These are phyloP conservation scores for Trametes sp. DNA, from an alignment of 1,284 basidiomycete genomes.

Conservation along the genomic window DNA sequence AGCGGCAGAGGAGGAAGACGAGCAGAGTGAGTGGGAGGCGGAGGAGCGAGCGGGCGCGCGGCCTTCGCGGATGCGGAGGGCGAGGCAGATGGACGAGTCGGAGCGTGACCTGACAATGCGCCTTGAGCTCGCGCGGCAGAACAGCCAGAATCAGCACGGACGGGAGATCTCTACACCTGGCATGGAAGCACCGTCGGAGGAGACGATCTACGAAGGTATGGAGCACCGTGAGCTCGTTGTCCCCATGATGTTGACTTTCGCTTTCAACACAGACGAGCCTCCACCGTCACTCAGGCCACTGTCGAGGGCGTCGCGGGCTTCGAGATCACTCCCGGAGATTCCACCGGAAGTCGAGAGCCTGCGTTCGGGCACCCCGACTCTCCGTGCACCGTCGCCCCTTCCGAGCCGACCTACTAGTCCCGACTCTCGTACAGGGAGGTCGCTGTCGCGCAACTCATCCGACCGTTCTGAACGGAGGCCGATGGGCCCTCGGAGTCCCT, in stretches of 20 bases:
- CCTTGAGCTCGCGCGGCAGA: conserved; percentile 80
- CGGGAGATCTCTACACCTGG: conserved; percentile 48
- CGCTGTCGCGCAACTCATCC: conserved; percentile 50
- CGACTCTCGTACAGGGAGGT: conserved; percentile 46
- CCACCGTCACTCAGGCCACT: conserved; percentile 59
- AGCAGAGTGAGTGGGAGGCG: conserved; percentile 10
- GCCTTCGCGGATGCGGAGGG: conserved; percentile 28
- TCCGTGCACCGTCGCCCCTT: conserved; percentile 28
- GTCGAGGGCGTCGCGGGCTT: conserved; percentile 54
- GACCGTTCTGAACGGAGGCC: conserved; percentile 59
- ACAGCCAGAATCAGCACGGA: conserved; percentile 78
- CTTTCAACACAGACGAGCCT: conserved; percentile 63
- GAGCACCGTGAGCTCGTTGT: too few relatives aligned
- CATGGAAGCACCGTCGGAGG: conserved; percentile 59
- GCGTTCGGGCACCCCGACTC: conserved; percentile 42
- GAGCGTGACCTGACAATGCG: conserved; percentile 78
- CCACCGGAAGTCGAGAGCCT: conserved; percentile 48
- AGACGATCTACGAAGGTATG: conserved; percentile 79
- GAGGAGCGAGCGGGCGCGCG: conserved; percentile 17
- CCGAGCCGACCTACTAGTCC: conserved; percentile 22
- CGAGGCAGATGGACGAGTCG: conserved; percentile 58
- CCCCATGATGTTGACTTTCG: too few relatives aligned
- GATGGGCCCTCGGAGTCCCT: conserved; percentile 74
- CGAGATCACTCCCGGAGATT: conserved; percentile 36
- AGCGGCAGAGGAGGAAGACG: neutral